Evolutionary conservation across 2,329 filamentous ascomycete genomes (phyloP).

Genomic region (Fusarium sp.): DNA sequence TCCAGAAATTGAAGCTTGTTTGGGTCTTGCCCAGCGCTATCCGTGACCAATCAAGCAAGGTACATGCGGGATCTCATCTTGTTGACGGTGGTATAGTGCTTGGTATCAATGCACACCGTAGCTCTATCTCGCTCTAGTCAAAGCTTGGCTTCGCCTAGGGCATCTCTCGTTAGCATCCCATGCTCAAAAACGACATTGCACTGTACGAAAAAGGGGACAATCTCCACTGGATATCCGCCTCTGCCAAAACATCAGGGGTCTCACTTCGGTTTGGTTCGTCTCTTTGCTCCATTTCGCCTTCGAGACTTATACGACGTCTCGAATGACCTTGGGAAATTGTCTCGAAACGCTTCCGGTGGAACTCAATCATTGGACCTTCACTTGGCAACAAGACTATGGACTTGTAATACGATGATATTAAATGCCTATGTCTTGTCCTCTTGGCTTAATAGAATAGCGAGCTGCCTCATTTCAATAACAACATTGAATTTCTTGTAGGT

Average conservation of each 20-base stretch:
- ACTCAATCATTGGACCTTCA: conserved; percentile 8
- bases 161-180: conserved; percentile 21
- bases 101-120: conserved; percentile 37
- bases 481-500: not conserved
- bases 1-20: conserved; percentile 46
- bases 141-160: conserved; percentile 7
- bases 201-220: conserved; percentile 47
- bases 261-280: conserved; percentile 20
- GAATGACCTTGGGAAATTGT: conserved; percentile 39
- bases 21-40: conserved; percentile 26
- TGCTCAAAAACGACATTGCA: conserved; percentile 20
- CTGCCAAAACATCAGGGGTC: conserved; percentile 37
- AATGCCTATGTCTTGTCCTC: conserved; percentile 19
- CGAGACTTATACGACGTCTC: conserved; percentile 32
- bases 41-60: conserved; percentile 38
- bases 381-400: conserved; percentile 24
- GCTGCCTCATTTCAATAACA: conserved; percentile 5
- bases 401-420: conserved; percentile 15
- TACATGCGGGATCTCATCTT: conserved; percentile 43
- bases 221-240: conserved; percentile 46
- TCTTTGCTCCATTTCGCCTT: conserved; percentile 28
- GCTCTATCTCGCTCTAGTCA: conserved; percentile 20
- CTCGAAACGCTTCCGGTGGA: conserved; percentile 33
- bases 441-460: conserved; percentile 12
- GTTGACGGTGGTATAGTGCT: conserved; percentile 46